These are phyloP conservation scores for Apiotrichum sp. DNA, from an alignment of 1,284 basidiomycete species.

Conservation along the genomic window DNA sequence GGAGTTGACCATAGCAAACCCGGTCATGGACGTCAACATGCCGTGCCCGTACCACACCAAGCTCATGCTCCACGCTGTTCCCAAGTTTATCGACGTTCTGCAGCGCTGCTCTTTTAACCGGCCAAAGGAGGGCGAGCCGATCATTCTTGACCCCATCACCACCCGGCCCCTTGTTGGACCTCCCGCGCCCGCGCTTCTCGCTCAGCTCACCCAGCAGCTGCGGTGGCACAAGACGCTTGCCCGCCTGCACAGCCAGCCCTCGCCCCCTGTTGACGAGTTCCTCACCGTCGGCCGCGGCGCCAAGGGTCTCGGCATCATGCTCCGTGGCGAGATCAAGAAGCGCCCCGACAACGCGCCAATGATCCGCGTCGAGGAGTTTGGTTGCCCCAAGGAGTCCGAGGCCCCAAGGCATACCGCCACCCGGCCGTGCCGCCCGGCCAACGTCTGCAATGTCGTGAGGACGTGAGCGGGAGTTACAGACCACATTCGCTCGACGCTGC, in stretches of 20 bases:
- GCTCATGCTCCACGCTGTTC: constrained; percentile 43
- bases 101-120: constrained; percentile 30
- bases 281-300: constrained; percentile 43
- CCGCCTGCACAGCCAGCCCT: constrained; percentile 29
- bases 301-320: constrained; percentile 44
- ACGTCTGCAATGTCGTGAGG: neutral
- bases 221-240: constrained; percentile 44
- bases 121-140: constrained; percentile 19
- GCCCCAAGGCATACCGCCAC: neutral
- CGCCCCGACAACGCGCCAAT: constrained; percentile 22
- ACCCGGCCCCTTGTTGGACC: constrained; percentile 36
- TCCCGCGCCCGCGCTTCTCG: constrained; percentile 31
- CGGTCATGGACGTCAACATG: constrained; percentile 46
- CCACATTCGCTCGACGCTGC: too few relatives aligned
- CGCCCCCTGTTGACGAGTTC: constrained; percentile 32
- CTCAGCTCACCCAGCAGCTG: constrained; percentile 39
- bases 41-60: constrained; percentile 45
- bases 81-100: constrained; percentile 34
- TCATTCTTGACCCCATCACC: constrained; percentile 42
- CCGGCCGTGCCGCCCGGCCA: neutral
- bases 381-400: constrained; percentile 22
- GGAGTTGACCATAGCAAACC: constrained; percentile 40
- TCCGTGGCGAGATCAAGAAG: constrained; percentile 39
- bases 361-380: constrained; percentile 37
- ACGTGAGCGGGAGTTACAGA: too few relatives aligned